A percentile compares a stretch with the other conserved stretches of the same genome.
phyloP scores from a whole-genome alignment of 2,329 filamentous ascomycete species.

The Byssothecium circinans region DNA sequence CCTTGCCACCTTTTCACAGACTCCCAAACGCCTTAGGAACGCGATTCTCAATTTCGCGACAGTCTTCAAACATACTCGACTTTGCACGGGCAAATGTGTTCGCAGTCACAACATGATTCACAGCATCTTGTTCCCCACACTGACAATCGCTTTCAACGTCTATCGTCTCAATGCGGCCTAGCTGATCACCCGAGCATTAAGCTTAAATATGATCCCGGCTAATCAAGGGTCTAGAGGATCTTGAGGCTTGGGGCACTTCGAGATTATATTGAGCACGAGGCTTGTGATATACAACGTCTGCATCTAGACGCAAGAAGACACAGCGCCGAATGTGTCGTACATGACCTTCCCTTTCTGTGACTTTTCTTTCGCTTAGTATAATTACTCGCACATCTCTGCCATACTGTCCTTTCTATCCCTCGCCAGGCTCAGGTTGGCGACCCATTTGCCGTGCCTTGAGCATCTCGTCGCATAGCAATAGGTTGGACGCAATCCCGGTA shows the following conservation, averaged over 20 bases:
- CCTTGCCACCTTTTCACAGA: neutral
- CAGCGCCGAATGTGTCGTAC: constrained; percentile 1
- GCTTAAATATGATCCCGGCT: constrained; percentile 17
- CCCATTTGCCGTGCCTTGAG: constrained; percentile 95
- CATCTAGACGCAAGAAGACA: constrained; percentile 7
- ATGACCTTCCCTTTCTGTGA: constrained; percentile 3
- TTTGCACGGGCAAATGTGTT: neutral
- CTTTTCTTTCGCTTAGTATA: constrained; percentile 2
- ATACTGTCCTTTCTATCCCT: constrained; percentile 16
- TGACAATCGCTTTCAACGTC: neutral
- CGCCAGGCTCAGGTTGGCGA: constrained; percentile 35
- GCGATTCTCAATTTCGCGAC: neutral
- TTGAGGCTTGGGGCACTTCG: constrained; percentile 1
- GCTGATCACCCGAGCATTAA: constrained; percentile 9
- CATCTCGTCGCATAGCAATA: constrained; percentile 94
- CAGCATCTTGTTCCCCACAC: neutral
- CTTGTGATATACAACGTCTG: constrained; percentile 14
- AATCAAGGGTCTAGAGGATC: constrained; percentile 5
- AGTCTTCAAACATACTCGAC: neutral
- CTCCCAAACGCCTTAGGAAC: neutral
- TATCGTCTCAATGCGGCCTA: neutral
- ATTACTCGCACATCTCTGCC: constrained; percentile 1
- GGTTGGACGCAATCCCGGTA: constrained; percentile 91
- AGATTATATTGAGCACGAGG: constrained; percentile 16
- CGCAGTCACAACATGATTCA: neutral